Evolutionary conservation across 2,329 filamentous ascomycete species (phyloP), one percentile per base, ranked within the genome.

Genomic region (Thermoascus crustaceus): DNA sequence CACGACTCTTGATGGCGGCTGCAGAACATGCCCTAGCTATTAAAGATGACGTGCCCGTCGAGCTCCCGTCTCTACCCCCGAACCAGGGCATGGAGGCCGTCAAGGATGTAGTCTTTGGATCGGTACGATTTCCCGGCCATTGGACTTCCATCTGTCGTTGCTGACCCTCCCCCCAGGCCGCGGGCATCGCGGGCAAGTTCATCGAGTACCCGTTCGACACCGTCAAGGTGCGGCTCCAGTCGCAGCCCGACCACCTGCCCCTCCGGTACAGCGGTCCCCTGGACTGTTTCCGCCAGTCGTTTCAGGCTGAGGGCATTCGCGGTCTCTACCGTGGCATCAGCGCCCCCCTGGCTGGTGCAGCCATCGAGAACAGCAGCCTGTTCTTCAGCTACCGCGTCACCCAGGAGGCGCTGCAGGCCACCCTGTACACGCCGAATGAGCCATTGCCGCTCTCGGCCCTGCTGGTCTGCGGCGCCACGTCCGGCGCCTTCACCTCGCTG

Each of bases 171-270:
- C 4, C 23, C 14, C 35, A 87, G 83, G 61, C 76, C 40, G 88
- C 89, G 37, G 91, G 91, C 41, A 77, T 93, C 40, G 80, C 85
- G 22, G 89, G 89, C 43, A 98, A 96, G 68, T 85, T 89, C 60
- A 89, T 98, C 55, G 91, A 98, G 61, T 98, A 95, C 59, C 91
- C 91, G 16, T 98, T 98, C 64, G 91, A 98, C 64, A 98, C 91
- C 0, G 81, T 98, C 60, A 98, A 98, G 66, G 91, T 98, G 41
- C 84, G 91, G 25, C 76, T 98, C 7, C 91, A 98, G 60, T 91
- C 89, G n/a, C 89, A 96, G 60, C 85, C 87, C 21, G 82, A 89
- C 59, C 77, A 82, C 50, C 71, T 86, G 2, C 87, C 86, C 10
- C 75, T 88, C 13, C 80, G 76, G 41, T 96, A 95, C 61, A 78